These are phyloP conservation scores for Protomyces lactucae-debilis DNA, from an alignment of 1,139 yeast species.

Conservation along the genomic window DNA sequence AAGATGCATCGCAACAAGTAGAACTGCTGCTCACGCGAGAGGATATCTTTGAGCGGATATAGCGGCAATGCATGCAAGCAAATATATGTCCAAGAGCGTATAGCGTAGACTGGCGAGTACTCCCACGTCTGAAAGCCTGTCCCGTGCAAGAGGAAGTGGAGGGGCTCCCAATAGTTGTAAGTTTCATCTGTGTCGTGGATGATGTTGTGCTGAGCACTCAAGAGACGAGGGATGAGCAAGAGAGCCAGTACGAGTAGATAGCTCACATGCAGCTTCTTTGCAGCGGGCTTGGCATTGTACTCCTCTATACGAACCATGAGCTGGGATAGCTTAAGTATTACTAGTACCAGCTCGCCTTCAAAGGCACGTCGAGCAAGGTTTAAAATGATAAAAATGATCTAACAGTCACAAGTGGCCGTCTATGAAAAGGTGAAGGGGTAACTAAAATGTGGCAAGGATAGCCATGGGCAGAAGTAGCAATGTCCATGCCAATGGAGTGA, in stretches of 20 bases:
- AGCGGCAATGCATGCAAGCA: conserved; percentile 39
- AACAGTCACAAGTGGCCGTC: too few relatives aligned
- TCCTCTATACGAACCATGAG: too few relatives aligned
- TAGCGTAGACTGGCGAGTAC: conserved; percentile 84
- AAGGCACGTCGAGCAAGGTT: too few relatives aligned
- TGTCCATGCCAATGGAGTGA: too few relatives aligned
- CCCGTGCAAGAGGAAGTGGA: conserved; percentile 68
- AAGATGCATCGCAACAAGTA: conserved; percentile 48
- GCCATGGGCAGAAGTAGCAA: too few relatives aligned
- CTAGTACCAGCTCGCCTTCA: too few relatives aligned
- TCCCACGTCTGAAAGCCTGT: conserved; percentile 97
- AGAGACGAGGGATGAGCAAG: conserved; percentile 42
- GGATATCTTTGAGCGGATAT: background rate
- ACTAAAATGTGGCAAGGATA: too few relatives aligned
- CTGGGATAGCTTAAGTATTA: too few relatives aligned
- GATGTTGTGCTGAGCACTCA: conserved; percentile 54
- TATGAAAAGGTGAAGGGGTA: too few relatives aligned
- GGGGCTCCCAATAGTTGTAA: conserved; percentile 88
- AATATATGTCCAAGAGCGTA: conserved; percentile 74
- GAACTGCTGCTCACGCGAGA: conserved; percentile 7
- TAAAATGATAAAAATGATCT: too few relatives aligned
- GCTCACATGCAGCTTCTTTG: background rate
- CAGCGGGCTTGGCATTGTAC: too few relatives aligned
- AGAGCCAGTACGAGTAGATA: conserved; percentile 8
- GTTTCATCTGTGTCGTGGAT: conserved; percentile 85